phyloP scores from a whole-genome alignment of 192 early-diverging fungal species.

The Backusella westeae region DNA sequence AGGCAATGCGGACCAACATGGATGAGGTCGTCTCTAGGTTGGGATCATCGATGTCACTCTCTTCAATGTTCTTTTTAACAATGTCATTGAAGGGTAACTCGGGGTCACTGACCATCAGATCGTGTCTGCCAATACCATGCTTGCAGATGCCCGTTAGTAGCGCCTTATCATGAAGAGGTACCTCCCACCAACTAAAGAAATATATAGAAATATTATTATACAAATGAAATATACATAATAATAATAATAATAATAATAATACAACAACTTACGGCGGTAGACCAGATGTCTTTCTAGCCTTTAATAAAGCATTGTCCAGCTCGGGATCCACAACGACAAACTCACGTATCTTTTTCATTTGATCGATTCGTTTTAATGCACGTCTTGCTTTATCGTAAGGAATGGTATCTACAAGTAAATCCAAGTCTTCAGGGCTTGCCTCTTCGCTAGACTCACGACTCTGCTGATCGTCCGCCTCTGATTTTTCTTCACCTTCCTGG shows the following conservation, averaged over 20 bases:
- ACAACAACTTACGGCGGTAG: constrained; percentile 39
- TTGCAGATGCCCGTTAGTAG: constrained; percentile 69
- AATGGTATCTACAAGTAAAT: constrained; percentile 50
- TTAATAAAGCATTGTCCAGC: constrained; percentile 42
- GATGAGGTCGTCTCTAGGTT: constrained; percentile 15
- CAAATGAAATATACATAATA: background rate
- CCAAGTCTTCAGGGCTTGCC: constrained; percentile 26
- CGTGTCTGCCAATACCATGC: constrained; percentile 66
- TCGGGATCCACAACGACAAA: constrained; percentile 58
- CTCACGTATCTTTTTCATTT: constrained; percentile 68
- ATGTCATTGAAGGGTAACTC: constrained; percentile 50
- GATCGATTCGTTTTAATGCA: constrained; percentile 63
- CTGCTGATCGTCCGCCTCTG: background rate
- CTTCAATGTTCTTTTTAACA: constrained; percentile 31
- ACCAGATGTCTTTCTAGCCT: constrained; percentile 50
- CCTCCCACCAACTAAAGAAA: constrained; percentile 68
- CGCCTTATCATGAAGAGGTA: constrained; percentile 61
- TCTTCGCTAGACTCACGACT: constrained; percentile 40
- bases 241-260: background rate
- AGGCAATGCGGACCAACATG: constrained; percentile 45
- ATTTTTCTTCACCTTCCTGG: background rate
- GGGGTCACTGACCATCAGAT: constrained; percentile 62
- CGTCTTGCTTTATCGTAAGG: constrained; percentile 71
- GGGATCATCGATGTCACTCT: constrained; percentile 15
- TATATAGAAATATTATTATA: background rate